These are phyloP conservation scores for Capsicum chinense DNA, from an alignment of 257 asterid genomes.

Conservation along the genomic window DNA sequence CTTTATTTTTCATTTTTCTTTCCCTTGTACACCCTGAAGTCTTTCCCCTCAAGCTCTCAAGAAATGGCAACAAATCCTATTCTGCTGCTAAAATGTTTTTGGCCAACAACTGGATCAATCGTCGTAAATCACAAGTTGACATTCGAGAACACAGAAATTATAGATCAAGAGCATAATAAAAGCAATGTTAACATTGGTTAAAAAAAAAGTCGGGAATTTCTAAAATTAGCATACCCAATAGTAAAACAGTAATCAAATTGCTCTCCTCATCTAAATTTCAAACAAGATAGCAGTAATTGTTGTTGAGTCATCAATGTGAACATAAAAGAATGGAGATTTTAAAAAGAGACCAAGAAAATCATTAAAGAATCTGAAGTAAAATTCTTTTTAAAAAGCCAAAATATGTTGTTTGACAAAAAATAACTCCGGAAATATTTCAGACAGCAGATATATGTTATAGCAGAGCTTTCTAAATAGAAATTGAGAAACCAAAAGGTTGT, in stretches of 20 bases:
- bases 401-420: background rate
- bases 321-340: background rate
- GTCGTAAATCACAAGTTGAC: background rate
- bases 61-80: background rate
- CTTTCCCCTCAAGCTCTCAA: background rate
- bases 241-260: background rate
- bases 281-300: background rate
- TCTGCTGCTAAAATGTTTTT: background rate
- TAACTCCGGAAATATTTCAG: background rate
- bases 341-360: no score
- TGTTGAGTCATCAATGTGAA: background rate
- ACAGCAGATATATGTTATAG: background rate
- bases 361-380: background rate
- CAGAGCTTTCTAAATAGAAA: background rate
- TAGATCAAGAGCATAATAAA: background rate
- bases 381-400: background rate
- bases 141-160: background rate
- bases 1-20: background rate
- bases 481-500: background rate
- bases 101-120: background rate
- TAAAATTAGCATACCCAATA: background rate
- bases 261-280: background rate
- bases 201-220: background rate
- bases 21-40: background rate
- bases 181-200: background rate